Evolutionary conservation across 495 filamentous ascomycete species (phyloP).

Genomic region (Aspergillus sclerotioniger): DNA sequence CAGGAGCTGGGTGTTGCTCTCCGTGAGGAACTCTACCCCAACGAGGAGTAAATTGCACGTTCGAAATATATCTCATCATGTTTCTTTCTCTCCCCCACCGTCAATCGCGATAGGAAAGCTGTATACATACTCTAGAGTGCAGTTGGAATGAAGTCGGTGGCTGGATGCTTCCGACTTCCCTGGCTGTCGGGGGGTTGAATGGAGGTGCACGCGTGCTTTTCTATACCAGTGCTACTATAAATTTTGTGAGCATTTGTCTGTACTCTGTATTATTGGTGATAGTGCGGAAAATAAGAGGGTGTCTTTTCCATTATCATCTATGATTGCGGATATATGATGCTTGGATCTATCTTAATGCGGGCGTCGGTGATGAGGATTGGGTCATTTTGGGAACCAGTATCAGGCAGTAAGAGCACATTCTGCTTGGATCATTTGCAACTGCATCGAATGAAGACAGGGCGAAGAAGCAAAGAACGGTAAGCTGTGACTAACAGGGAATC

Average conservation of each 20-base stretch:
- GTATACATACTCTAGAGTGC: constrained; percentile 50
- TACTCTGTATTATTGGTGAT: constrained; percentile 26
- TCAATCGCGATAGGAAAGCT: constrained; percentile 41
- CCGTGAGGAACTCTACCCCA: constrained; percentile 93
- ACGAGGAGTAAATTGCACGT: constrained; percentile 51
- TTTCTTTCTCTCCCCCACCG: constrained; percentile 29
- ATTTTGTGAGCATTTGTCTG: constrained; percentile 25
- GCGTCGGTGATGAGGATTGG: neutral
- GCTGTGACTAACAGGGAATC: neutral
- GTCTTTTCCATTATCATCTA: constrained; percentile 7
- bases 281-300: constrained; percentile 19
- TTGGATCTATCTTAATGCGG: neutral
- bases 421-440: no score
- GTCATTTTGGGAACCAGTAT: neutral
- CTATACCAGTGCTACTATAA: constrained; percentile 31
- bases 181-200: constrained; percentile 3
- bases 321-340: neutral
- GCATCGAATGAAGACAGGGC: neutral
- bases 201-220: constrained; percentile 26
- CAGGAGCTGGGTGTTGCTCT: constrained; percentile 90
- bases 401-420: neutral
- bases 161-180: neutral
- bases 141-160: constrained; percentile 31
- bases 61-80: constrained; percentile 15
- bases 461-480: neutral